These are phyloP conservation scores for Xanthoparmelia taractica DNA, from an alignment of 495 filamentous ascomycete genomes.

Conservation along the genomic window DNA sequence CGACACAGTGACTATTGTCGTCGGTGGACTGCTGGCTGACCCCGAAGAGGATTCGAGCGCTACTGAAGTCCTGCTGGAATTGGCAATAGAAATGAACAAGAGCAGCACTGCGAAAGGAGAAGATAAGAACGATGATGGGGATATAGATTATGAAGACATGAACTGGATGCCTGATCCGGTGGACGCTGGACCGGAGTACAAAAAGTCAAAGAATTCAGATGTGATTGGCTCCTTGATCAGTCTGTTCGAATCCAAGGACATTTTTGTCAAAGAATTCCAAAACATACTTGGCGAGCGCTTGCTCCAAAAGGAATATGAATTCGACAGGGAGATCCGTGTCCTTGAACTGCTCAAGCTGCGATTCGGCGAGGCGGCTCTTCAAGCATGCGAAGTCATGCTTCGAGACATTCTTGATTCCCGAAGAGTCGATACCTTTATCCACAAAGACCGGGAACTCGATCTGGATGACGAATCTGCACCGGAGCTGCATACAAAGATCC, in stretches of 20 bases:
- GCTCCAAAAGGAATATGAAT: slow-evolving; percentile 59
- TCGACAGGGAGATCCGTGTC: slow-evolving; percentile 70
- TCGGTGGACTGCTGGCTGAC: slow-evolving; percentile 74
- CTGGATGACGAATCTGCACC: slow-evolving; percentile 24
- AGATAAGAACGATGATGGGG: slow-evolving; percentile 50
- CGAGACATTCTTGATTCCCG: slow-evolving; percentile 84
- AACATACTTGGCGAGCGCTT: slow-evolving; percentile 75
- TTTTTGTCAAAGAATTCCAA: slow-evolving; percentile 91
- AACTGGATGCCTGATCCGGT: slow-evolving; percentile 86
- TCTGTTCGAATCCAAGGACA: slow-evolving; percentile 75
- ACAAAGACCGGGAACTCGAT: slow-evolving; percentile 40
- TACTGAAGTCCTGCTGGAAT: slow-evolving; percentile 58
- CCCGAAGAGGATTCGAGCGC: slow-evolving; percentile 38
- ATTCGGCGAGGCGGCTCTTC: slow-evolving; percentile 76
- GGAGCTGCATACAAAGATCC: slow-evolving; percentile 70
- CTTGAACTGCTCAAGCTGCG: slow-evolving; percentile 82
- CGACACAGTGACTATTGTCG: slow-evolving; percentile 81
- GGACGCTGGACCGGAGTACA: slow-evolving; percentile 87
- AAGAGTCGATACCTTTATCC: slow-evolving; percentile 58
- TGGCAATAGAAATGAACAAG: slow-evolving; percentile 66
- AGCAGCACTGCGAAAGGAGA: slow-evolving; percentile 42
- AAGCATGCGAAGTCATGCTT: slow-evolving; percentile 95
- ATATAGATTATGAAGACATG: slow-evolving; percentile 83
- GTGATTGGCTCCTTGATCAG: slow-evolving; percentile 87
- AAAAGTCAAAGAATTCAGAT: slow-evolving; percentile 77